Percentiles rank a stretch among this genome's conserved stretches.
Conservation (phyloP, 305 asterid genomes). For the Fraxinus nigra region DNA sequence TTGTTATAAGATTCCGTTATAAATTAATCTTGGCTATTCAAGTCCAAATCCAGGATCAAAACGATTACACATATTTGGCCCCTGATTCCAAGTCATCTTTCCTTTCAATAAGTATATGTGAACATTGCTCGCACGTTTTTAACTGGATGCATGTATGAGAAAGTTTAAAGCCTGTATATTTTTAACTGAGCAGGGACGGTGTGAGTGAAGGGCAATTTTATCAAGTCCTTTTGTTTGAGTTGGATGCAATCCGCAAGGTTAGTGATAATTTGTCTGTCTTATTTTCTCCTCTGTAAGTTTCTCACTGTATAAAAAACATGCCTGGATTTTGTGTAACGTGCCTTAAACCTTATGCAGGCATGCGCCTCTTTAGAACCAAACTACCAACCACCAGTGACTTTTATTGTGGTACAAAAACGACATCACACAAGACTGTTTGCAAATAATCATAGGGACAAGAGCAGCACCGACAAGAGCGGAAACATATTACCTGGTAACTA, state of each 20-base stretch:
- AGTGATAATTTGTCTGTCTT: neutral
- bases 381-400: slow-evolving; percentile 96
- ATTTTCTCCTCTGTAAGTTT: neutral
- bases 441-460: slow-evolving; percentile 83
- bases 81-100: neutral
- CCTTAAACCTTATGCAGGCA: slow-evolving; percentile 47
- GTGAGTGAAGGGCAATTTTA: slow-evolving; percentile 99
- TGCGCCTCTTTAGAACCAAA: slow-evolving; percentile 97
- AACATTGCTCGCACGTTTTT: neutral
- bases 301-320: neutral
- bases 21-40: neutral
- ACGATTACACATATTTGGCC: neutral
- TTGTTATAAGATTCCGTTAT: neutral
- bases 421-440: slow-evolving; percentile 92
- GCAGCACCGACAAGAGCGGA: slow-evolving; percentile 90
- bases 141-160: neutral
- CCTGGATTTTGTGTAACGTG: neutral
- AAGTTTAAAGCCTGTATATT: neutral
- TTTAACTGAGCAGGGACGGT: slow-evolving; percentile 67
- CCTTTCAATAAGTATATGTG: neutral
- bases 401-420: slow-evolving; percentile 91
- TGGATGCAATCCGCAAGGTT: slow-evolving; percentile 97
- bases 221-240: slow-evolving; percentile 90
- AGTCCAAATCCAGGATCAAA: neutral
- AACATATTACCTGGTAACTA: slow-evolving; percentile 82